These are phyloP conservation scores for Acanthamoeba culbertsoni DNA, from an alignment of 208 protist species.

Conservation along the genomic window DNA sequence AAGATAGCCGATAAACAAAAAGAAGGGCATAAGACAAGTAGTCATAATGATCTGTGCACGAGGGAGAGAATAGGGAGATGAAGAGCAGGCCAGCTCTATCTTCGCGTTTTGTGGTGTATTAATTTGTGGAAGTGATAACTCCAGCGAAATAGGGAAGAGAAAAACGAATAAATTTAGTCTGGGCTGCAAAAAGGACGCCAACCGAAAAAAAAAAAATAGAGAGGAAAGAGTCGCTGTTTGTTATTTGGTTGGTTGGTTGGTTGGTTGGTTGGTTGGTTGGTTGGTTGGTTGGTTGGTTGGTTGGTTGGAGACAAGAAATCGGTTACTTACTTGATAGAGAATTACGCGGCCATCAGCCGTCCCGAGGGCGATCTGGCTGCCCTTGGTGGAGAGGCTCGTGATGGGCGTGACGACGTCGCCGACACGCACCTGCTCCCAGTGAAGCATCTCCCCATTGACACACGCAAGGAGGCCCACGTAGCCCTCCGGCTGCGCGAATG, in stretches of 20 bases:
- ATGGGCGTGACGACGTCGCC: background rate
- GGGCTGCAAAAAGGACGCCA: background rate
- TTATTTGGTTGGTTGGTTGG: background rate
- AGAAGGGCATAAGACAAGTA: no score
- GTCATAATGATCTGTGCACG: no score
- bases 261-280: background rate
- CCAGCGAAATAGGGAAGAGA: background rate
- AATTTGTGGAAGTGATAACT: background rate
- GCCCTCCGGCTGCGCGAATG: background rate
- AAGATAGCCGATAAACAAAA: no score
- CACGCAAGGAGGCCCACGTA: background rate
- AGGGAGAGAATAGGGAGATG: no score
- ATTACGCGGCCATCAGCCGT: background rate
- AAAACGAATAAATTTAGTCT: background rate
- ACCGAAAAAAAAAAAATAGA: background rate
- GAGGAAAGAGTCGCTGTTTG: background rate
- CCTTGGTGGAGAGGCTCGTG: conserved; percentile 1
- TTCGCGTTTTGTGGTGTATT: no score
- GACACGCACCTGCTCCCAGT: background rate
- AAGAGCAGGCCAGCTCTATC: no score
- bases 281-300: background rate
- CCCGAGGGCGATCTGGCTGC: background rate
- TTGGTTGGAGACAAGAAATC: background rate
- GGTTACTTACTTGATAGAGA: background rate
- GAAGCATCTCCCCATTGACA: background rate